Conservation (phyloP, 2,329 filamentous ascomycete genomes). For the Septoria petroselini region DNA sequence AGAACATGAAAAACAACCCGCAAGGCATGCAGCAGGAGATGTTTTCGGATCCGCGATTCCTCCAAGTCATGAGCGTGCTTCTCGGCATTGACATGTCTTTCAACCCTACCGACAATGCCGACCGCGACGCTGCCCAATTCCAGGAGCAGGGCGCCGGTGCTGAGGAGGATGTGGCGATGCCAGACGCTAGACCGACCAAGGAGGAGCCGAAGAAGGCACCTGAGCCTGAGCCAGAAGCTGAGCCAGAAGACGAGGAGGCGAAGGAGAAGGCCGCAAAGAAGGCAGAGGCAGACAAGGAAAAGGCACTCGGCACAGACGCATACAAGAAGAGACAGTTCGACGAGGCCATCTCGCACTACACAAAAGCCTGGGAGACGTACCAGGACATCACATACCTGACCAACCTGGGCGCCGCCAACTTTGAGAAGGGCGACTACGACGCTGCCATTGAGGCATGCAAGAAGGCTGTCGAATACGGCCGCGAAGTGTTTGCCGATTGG, state of each 20-base stretch:
- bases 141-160: constrained; percentile 63
- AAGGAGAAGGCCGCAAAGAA: constrained; percentile 84
- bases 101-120: constrained; percentile 50
- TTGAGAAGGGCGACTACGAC: constrained; percentile 93
- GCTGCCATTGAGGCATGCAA: constrained; percentile 82
- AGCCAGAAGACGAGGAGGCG: constrained; percentile 76
- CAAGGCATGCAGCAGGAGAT: constrained; percentile 75
- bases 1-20: constrained; percentile 77
- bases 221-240: constrained; percentile 62
- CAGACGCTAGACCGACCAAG: constrained; percentile 68
- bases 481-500: constrained; percentile 88
- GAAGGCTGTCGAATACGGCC: constrained; percentile 84
- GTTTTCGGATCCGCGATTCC: constrained; percentile 76
- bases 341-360: constrained; percentile 89
- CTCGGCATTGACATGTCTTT: constrained; percentile 91
- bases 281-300: constrained; percentile 88
- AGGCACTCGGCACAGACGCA: constrained; percentile 85
- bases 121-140: constrained; percentile 47
- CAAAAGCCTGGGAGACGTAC: constrained; percentile 87
- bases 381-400: constrained; percentile 98
- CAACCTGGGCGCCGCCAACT: constrained; percentile 90
- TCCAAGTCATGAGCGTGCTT: constrained; percentile 89
- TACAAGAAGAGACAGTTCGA: constrained; percentile 99
- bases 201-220: constrained; percentile 56
- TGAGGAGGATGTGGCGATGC: constrained; percentile 74